phyloP scores from a whole-genome alignment of 2,329 filamentous ascomycete species.

The Polytolypa hystricis region DNA sequence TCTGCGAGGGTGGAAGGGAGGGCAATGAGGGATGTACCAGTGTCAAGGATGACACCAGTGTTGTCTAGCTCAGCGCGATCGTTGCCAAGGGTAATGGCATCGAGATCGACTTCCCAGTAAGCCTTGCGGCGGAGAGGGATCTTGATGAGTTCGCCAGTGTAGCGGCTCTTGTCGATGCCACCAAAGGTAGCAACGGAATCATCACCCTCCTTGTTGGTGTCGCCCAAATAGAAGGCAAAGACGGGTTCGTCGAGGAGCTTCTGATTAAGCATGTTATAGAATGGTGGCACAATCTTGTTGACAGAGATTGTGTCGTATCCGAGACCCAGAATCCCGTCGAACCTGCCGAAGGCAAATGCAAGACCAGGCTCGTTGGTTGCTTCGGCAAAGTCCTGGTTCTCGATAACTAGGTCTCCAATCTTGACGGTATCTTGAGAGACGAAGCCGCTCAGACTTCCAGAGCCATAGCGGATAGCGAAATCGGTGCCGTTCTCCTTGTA shows the following conservation, averaged over 20 bases:
- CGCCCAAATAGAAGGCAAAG: slow-evolving; percentile 91
- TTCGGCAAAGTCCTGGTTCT: slow-evolving; percentile 90
- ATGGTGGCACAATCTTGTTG: slow-evolving; percentile 85
- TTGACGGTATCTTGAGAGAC: slow-evolving; percentile 77
- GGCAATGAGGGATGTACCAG: slow-evolving; percentile 93
- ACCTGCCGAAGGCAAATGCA: slow-evolving; percentile 93
- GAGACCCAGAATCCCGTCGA: slow-evolving; percentile 91
- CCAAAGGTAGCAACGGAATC: slow-evolving; percentile 85
- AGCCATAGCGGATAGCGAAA: slow-evolving; percentile 93
- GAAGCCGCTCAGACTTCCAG: slow-evolving; percentile 84
- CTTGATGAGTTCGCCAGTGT: slow-evolving; percentile 76
- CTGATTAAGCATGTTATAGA: slow-evolving; percentile 93
- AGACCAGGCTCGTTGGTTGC: slow-evolving; percentile 91
- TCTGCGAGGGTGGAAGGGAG: slow-evolving; percentile 85
- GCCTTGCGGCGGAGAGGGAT: slow-evolving; percentile 96
- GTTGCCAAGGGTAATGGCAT: slow-evolving; percentile 80
- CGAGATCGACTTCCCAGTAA: slow-evolving; percentile 98
- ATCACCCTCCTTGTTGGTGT: slow-evolving; percentile 56
- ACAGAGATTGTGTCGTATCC: slow-evolving; percentile 96
- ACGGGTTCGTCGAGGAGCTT: slow-evolving; percentile 80
- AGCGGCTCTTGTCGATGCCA: slow-evolving; percentile 72
- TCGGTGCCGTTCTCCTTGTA: slow-evolving; percentile 89
- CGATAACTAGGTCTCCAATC: slow-evolving; percentile 81
- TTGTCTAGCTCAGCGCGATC: slow-evolving; percentile 79
- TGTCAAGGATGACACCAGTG: slow-evolving; percentile 95